Base-by-base conservation (phyloP, 495 filamentous ascomycete genomes). In the Lepidopterella palustris region DNA sequence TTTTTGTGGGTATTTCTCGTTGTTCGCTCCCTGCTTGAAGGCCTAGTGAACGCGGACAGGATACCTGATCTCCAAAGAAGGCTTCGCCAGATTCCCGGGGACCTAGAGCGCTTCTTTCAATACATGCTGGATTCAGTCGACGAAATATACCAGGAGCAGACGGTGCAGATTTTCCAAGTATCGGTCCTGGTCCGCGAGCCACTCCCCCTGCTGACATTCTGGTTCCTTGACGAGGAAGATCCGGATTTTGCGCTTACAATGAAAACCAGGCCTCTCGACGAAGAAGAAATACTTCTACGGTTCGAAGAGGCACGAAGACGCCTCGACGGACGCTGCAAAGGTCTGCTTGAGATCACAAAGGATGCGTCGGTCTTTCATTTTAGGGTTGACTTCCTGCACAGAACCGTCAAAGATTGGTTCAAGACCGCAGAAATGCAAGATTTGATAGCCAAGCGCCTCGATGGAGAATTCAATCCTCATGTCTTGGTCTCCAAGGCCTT, bases 1-100 rank as follows among this genome's bases (percentile, higher is more conserved):
- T 71, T 71, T 45, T 54, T 71, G 0, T 71, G 67, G 69, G 69
- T 71, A 1, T 63, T 54, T 45, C 64, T 71, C 2, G 67, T 68
- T 0, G 62, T 69, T 20, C 66, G 62, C 3, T 67, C 63, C 2
- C 55, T 71, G 1, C n/a, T 64, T 4, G 35, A 57, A 53, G 66
- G 66, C 0, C 23, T 71, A 0, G 11, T 1, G 23, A 60, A 66
- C 9, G 47, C 26, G 26, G 68, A 70, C 42, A 51, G 48, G 29
- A 28, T 65, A 1, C 27, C 45, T n/a, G 21, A 49, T 24, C 45
- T 70, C 11, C 58, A 55, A 24, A 53, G 29, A 40, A 50, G 63
- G 23, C 29, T 69, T 13, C 11, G 45, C 1, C 9, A 52, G 4
- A 31, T 66, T 28, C 66, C 66, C 1, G 45, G 28, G 6, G 60